A percentile compares a stretch with the other conserved stretches of the same genome.
phyloP scores from a whole-genome alignment of 2,329 filamentous ascomycete species.

The Scedosporium boydii region DNA sequence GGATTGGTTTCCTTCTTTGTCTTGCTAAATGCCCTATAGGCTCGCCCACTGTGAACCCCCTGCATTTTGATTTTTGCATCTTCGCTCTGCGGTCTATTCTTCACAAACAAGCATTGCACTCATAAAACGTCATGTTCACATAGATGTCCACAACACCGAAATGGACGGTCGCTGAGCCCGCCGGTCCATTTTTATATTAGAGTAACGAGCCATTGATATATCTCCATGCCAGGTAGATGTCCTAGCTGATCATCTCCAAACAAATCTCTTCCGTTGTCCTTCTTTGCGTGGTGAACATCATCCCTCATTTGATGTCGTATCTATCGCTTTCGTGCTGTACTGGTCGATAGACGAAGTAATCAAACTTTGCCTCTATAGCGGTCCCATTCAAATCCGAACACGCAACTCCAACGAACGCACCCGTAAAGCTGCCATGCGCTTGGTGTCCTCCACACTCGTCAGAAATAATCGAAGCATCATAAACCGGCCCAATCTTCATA shows the following conservation, averaged over 20 bases:
- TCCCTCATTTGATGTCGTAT: constrained; percentile 26
- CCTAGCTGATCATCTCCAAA: neutral
- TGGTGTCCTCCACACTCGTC: constrained; percentile 56
- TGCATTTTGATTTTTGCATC: no score
- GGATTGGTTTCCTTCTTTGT: neutral
- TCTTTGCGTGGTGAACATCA: neutral
- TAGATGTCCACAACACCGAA: no score
- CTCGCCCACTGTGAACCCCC: neutral
- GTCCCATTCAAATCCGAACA: constrained; percentile 47
- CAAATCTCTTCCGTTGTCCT: neutral
- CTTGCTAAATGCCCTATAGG: neutral
- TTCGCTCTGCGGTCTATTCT: no score
- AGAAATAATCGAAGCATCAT: constrained; percentile 48
- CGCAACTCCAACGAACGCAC: constrained; percentile 48
- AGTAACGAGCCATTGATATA: no score
- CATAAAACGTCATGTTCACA: no score
- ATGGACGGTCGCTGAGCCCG: no score
- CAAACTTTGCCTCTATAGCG: constrained; percentile 35
- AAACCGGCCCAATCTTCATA: constrained; percentile 41
- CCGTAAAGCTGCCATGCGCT: constrained; percentile 53
- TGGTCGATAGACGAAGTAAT: constrained; percentile 42
- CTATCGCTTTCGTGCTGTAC: constrained; percentile 35
- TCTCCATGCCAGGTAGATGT: no score
- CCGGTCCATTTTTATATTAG: no score
- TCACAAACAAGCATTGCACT: no score